Conservation (phyloP, 1,284 basidiomycete species). For the Baeospora myosura region DNA sequence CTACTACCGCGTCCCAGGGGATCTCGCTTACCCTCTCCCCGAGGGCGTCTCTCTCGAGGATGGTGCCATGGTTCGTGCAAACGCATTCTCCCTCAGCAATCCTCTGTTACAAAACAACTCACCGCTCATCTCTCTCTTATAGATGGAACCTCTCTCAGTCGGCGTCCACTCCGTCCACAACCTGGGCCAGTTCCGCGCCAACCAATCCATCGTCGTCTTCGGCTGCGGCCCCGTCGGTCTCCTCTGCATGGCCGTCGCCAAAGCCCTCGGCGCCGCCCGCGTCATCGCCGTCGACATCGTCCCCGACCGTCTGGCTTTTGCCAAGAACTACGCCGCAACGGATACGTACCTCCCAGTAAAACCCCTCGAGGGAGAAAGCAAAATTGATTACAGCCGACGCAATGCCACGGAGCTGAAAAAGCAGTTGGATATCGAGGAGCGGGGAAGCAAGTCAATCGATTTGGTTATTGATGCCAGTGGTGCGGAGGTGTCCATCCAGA, state of each 20-base stretch:
- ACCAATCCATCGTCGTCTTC: constrained; percentile 74
- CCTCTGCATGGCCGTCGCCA: constrained; percentile 88
- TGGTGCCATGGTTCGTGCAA: constrained; percentile 63
- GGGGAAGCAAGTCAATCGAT: constrained; percentile 56
- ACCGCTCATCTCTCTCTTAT: constrained; percentile 5
- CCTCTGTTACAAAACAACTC: not conserved
- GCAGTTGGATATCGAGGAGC: constrained; percentile 50
- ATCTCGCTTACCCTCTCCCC: constrained; percentile 71
- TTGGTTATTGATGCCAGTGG: constrained; percentile 83
- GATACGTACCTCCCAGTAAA: constrained; percentile 69
- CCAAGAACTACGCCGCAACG: constrained; percentile 83
- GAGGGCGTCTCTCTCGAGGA: constrained; percentile 72
- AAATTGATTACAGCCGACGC: constrained; percentile 60
- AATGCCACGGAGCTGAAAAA: constrained; percentile 57
- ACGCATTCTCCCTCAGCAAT: constrained; percentile 5
- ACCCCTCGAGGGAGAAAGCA: constrained; percentile 57
- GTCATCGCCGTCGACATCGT: constrained; percentile 86
- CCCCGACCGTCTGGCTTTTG: constrained; percentile 77
- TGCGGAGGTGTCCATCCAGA: constrained; percentile 81
- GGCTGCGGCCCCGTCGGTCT: constrained; percentile 85
- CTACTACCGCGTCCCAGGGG: constrained; percentile 72
- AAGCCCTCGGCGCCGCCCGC: constrained; percentile 76
- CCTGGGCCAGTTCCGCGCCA: constrained; percentile 66
- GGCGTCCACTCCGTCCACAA: constrained; percentile 84
- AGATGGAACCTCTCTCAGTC: constrained; percentile 94